These are phyloP conservation scores for Scutellaria galericulata DNA, from an alignment of 257 asterid genomes.

Conservation along the genomic window DNA sequence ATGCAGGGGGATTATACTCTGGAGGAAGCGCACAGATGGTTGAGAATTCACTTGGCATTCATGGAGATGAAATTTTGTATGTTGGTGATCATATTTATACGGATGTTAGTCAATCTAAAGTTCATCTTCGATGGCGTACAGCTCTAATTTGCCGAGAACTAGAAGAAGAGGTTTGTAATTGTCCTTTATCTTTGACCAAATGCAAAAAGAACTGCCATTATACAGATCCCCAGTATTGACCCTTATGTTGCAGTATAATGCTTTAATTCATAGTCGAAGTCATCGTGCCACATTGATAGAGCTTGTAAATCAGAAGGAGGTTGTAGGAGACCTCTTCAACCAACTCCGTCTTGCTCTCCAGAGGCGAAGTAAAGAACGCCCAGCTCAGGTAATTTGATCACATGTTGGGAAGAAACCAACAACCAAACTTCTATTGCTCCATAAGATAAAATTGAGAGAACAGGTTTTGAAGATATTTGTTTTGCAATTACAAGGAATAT, in stretches of 20 bases:
- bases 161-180: slow-evolving; percentile 75
- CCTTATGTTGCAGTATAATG: slow-evolving; percentile 69
- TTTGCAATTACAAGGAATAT: slow-evolving; percentile 8
- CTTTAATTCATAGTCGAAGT: slow-evolving; percentile 65
- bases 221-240: slow-evolving; percentile 21
- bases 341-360: slow-evolving; percentile 93
- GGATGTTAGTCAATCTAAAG: slow-evolving; percentile 91
- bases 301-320: slow-evolving; percentile 86
- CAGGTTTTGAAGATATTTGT: background rate
- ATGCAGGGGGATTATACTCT: slow-evolving; percentile 79
- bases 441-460: background rate
- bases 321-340: slow-evolving; percentile 88
- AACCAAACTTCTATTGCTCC: background rate
- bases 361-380: slow-evolving; percentile 75
- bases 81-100: slow-evolving; percentile 95
- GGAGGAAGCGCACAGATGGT: slow-evolving; percentile 97
- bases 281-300: slow-evolving; percentile 74
- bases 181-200: slow-evolving; percentile 23
- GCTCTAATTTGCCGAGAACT: slow-evolving; percentile 89
- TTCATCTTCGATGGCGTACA: slow-evolving; percentile 95
- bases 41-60: slow-evolving; percentile 80
- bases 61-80: slow-evolving; percentile 88
- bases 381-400: slow-evolving; percentile 72
- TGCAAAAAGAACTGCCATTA: slow-evolving; percentile 8
- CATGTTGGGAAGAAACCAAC: background rate